These are phyloP conservation scores for Nemania bipapillata DNA, from an alignment of 2,329 filamentous ascomycete species.

Conservation along the genomic window DNA sequence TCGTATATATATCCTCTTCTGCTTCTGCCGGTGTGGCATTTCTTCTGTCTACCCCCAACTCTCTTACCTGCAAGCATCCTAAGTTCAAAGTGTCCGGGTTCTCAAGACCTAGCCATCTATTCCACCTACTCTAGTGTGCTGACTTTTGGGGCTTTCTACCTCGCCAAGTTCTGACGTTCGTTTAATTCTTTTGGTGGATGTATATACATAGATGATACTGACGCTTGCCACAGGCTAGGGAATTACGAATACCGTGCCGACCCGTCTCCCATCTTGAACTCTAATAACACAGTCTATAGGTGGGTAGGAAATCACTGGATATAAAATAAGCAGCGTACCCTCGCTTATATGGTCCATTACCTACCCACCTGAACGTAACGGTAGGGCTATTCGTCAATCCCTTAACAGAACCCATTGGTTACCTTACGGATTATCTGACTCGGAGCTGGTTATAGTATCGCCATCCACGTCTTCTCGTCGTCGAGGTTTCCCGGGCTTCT, in stretches of 20 bases:
- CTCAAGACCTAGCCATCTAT: not conserved
- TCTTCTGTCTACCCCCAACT: not conserved
- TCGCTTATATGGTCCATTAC: no score
- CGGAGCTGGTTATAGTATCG: no score
- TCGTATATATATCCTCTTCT: slow-evolving; percentile 8
- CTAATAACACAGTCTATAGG: not conserved
- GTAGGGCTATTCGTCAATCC: no score
- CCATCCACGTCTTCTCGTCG: no score
- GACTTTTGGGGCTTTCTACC: not conserved
- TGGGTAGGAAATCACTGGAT: no score
- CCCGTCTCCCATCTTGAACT: not conserved
- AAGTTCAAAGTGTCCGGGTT: not conserved
- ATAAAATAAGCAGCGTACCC: not conserved
- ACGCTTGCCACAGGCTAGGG: not conserved
- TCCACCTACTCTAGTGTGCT: not conserved
- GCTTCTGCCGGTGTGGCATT: slow-evolving; percentile 29
- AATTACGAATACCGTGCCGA: slow-evolving; percentile 1
- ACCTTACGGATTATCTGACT: no score
- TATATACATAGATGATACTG: not conserved
- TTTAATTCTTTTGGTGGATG: not conserved
- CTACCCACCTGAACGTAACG: no score
- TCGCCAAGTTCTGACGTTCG: not conserved
- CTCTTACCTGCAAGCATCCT: not conserved
- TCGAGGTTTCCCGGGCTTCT: not conserved
- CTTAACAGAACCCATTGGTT: no score